phyloP scores from a whole-genome alignment of 2,329 filamentous ascomycete species.

The Myotisia sp. region DNA sequence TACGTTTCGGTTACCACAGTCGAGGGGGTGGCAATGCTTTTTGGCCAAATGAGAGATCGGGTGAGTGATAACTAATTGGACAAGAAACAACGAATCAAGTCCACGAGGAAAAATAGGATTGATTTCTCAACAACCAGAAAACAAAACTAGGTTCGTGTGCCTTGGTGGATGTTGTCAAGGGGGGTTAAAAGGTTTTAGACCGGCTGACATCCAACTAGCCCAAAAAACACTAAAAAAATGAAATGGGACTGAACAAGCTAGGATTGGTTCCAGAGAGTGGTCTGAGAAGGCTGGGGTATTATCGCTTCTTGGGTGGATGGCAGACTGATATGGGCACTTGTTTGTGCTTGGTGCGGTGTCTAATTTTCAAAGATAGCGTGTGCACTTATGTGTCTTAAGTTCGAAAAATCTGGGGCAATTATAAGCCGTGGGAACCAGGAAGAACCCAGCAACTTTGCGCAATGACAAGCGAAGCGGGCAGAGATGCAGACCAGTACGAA shows the following conservation, averaged over 20 bases:
- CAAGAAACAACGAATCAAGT: neutral
- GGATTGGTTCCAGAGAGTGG: slow-evolving; percentile 3
- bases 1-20: neutral
- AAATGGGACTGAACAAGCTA: slow-evolving; percentile 4
- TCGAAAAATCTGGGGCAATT: slow-evolving; percentile 3
- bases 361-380: slow-evolving; percentile 5
- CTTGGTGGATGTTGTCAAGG: neutral
- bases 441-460: slow-evolving; percentile 4
- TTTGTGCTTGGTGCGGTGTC: slow-evolving; percentile 4
- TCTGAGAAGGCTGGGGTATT: slow-evolving; percentile 4
- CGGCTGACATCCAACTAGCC: neutral
- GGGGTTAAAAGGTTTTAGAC: neutral
- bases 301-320: slow-evolving; percentile 1
- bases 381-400: slow-evolving; percentile 5
- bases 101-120: slow-evolving; percentile 1
- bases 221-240: slow-evolving; percentile 3
- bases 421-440: slow-evolving; percentile 4
- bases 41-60: slow-evolving; percentile 1
- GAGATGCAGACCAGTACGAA: slow-evolving; percentile 4
- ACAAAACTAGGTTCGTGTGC: neutral
- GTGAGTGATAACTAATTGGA: neutral
- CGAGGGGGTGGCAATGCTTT: neutral
- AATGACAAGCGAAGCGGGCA: neutral
- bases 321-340: slow-evolving; percentile 1
- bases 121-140: neutral